Conservation (phyloP, 1,284 basidiomycete genomes). For the Tausonia pullulans region DNA sequence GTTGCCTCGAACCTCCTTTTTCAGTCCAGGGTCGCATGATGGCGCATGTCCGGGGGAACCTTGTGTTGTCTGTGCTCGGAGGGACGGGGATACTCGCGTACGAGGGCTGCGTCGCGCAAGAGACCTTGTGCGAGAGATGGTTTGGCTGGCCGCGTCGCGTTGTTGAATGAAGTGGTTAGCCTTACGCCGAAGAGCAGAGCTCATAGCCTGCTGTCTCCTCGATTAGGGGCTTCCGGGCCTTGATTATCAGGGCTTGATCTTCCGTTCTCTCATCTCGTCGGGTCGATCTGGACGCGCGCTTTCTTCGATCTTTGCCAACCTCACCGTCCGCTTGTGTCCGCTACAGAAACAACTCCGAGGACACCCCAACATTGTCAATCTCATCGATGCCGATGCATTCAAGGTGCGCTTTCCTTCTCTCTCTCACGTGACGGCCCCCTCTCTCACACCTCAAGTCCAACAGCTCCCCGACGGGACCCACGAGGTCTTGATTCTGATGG, state of each 20-base stretch:
- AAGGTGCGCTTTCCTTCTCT: slow-evolving; percentile 1
- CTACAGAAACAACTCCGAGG: slow-evolving; percentile 67
- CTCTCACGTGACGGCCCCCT: not conserved
- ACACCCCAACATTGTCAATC: slow-evolving; percentile 83
- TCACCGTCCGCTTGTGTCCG: not conserved
- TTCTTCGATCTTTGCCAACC: not conserved
- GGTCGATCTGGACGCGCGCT: slow-evolving; percentile 20
- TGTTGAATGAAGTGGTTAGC: not conserved
- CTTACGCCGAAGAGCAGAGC: slow-evolving; percentile 24
- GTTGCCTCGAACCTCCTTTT: slow-evolving; percentile 22
- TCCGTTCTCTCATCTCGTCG: slow-evolving; percentile 25
- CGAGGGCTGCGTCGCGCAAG: no score
- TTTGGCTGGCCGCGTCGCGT: slow-evolving; percentile 2
- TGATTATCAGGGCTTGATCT: no score
- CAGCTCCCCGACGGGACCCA: slow-evolving; percentile 67
- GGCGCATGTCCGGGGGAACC: not conserved
- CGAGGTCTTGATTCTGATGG: slow-evolving; percentile 99
- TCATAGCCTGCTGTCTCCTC: no score
- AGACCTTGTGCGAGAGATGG: slow-evolving; percentile 1
- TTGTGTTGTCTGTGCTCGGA: slow-evolving; percentile 6
- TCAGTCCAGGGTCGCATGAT: no score
- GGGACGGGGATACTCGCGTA: not conserved
- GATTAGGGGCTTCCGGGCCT: no score
- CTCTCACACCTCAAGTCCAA: slow-evolving; percentile 42
- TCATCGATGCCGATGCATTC: slow-evolving; percentile 55